Evolutionary conservation across 2,329 filamentous ascomycete species (phyloP).

Genomic region (Talaromyces funiculosus): DNA sequence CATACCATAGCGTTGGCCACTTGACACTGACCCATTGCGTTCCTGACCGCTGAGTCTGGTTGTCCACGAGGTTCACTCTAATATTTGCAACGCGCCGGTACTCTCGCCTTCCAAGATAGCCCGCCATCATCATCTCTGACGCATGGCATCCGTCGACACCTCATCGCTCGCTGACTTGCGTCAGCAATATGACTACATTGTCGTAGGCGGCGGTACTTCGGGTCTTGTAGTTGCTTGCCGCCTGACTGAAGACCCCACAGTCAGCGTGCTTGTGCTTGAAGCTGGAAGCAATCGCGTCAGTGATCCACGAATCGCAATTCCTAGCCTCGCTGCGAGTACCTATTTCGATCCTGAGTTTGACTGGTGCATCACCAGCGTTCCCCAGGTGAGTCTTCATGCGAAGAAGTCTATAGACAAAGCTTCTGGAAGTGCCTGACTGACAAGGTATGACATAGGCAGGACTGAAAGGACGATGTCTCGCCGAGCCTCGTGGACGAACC

Average conservation of each 20-base stretch:
- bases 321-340: background rate
- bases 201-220: slow-evolving; percentile 15
- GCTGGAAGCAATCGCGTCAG: slow-evolving; percentile 13
- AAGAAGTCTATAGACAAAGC: background rate
- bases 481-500: slow-evolving; percentile 12
- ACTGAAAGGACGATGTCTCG: slow-evolving; percentile 10
- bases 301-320: slow-evolving; percentile 15
- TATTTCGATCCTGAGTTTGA: slow-evolving; percentile 5
- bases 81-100: background rate
- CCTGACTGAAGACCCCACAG: slow-evolving; percentile 11
- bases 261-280: slow-evolving; percentile 15
- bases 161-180: slow-evolving; percentile 7
- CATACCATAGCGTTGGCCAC: background rate
- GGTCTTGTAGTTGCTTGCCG: slow-evolving; percentile 13
- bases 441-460: background rate
- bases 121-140: background rate
- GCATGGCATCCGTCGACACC: background rate
- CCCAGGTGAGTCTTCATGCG: background rate
- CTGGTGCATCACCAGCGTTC: slow-evolving; percentile 7
- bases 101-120: background rate
- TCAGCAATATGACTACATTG: background rate
- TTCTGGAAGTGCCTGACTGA: background rate
- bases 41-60: background rate
- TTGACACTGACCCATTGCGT: background rate
- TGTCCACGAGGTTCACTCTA: background rate